Evolutionary conservation across 768 basidiomycete genomes (phyloP), one percentile per base, ranked within the genome.

Genomic region (Macrocybe gigantea): DNA sequence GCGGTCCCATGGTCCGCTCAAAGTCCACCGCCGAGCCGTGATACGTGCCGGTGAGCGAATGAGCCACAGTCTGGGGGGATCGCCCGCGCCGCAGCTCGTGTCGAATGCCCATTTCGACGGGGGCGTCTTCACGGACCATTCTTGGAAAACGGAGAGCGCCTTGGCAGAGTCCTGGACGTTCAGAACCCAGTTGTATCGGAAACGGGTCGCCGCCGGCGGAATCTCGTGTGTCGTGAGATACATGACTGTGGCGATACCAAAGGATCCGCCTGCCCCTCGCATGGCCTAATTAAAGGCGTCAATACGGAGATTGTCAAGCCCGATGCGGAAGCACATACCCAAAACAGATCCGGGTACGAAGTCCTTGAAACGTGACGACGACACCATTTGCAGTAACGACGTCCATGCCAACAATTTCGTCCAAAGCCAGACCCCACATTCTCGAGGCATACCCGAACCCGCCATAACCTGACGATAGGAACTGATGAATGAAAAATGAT

Each of bases 371-470:
- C 55, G 5, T 44, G 53, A 5, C 49, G 42, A 64, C 59, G 3
- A 57, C 56, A 6, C 64, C 64, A 39, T 65, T 57, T 3, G 62
- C 54, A 6, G 63, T 53, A 7, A 65, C 64, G 22, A 63, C 55
- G 15, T 59, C 59, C 9, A 59, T 50, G 13, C 55, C 50, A 11
- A 40, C 32, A 10, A 65, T 56, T 1, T 58, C 60, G 38, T 63
- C 62, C 1, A 65, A 46, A 3, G 60, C 58, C 3, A 65, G 47
- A 32, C 64, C 64, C 64, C 62, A 63, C 53, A 57, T 57, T 29
- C 64, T 47, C 8, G 60, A 62, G 2, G 56, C 56, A 38, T 60
- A 60, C 36, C 58, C 59, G 32, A 56, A 60, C 11, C 60, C 61
- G 10, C 62, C 61, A 38, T 58, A 61, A 1, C 56, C 59, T 62